Percentiles rank a stretch among this genome's conserved stretches.
These are phyloP conservation scores for Murraya koenigii DNA, from an alignment of 345 rosid genomes.

Conservation along the genomic window DNA sequence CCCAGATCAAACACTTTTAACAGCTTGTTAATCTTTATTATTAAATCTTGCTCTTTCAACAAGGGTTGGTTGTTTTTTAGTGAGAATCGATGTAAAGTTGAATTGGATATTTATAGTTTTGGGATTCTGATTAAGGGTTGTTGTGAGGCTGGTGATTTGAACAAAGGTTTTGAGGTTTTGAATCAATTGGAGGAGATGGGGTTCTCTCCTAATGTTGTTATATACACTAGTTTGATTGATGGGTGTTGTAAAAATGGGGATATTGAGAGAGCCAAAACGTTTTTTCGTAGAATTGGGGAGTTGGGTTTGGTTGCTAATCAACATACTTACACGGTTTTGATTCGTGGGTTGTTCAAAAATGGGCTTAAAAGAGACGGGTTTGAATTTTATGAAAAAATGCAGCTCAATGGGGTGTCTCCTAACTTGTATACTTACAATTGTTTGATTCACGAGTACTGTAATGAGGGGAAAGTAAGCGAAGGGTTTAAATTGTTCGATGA, in stretches of 20 bases:
- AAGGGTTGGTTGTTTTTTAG: slow-evolving; percentile 45
- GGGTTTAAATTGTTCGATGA: slow-evolving; percentile 70
- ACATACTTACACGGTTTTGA: slow-evolving; percentile 69
- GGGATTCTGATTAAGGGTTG: slow-evolving; percentile 75
- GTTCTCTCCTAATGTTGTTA: slow-evolving; percentile 52
- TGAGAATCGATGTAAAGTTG: slow-evolving; percentile 29
- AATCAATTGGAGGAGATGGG: slow-evolving; percentile 47
- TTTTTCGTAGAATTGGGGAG: slow-evolving; percentile 51
- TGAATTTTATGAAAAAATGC: slow-evolving; percentile 61
- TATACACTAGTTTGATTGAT: slow-evolving; percentile 76
- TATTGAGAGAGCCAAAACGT: slow-evolving; percentile 43
- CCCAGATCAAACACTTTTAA: slow-evolving; percentile 46
- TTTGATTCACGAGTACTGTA: slow-evolving; percentile 53
- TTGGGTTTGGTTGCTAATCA: slow-evolving; percentile 65
- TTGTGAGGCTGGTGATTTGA: slow-evolving; percentile 54
- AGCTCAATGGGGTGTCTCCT: slow-evolving; percentile 48
- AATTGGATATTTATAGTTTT: slow-evolving; percentile 55
- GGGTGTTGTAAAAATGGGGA: slow-evolving; percentile 76
- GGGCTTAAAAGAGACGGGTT: slow-evolving; percentile 59
- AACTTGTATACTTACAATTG: slow-evolving; percentile 60
- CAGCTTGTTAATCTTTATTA: slow-evolving; percentile 38
- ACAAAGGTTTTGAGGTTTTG: slow-evolving; percentile 43
- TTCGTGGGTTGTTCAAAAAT: slow-evolving; percentile 61
- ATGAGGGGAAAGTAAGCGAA: slow-evolving; percentile 33
- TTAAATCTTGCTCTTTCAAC: slow-evolving; percentile 36